Evolutionary conservation across 192 early-diverging fungal genomes (phyloP).

Genomic region (Backusella morwellensis): DNA sequence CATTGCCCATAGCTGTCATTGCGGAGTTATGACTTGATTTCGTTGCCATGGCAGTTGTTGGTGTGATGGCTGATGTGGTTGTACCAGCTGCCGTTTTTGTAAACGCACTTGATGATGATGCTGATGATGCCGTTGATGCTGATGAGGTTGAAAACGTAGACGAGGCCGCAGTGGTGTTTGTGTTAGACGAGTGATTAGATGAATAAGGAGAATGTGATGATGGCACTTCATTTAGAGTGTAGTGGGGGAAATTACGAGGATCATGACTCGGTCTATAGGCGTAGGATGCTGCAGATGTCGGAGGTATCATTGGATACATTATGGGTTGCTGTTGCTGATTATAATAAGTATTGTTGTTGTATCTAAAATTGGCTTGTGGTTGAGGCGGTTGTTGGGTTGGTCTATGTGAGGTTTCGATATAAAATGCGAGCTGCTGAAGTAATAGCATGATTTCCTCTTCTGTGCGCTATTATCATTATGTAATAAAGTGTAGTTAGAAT

Average conservation of each 20-base stretch:
- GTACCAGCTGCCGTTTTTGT: constrained; percentile 19
- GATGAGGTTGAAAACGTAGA: not conserved
- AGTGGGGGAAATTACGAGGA: constrained; percentile 26
- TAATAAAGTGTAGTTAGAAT: not conserved
- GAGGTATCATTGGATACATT: not conserved
- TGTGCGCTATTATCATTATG: not conserved
- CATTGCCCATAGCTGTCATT: not conserved
- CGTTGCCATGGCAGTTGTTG: not conserved
- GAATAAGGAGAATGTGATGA: not conserved
- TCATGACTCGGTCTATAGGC: constrained; percentile 20
- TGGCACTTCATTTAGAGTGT: not conserved
- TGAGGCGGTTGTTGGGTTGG: not conserved
- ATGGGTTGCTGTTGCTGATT: not conserved
- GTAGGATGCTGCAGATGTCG: not conserved
- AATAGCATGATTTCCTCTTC: not conserved
- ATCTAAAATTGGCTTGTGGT: not conserved
- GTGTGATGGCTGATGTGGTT: not conserved
- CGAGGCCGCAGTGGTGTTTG: not conserved
- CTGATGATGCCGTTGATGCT: not conserved
- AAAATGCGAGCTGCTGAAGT: constrained; percentile 15
- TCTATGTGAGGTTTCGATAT: not conserved
- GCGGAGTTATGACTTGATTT: not conserved
- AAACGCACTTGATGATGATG: not conserved
- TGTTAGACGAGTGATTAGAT: not conserved
- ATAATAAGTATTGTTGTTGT: not conserved